phyloP scores from a whole-genome alignment of 106 monocot species.

The Dendrobium officinale region DNA sequence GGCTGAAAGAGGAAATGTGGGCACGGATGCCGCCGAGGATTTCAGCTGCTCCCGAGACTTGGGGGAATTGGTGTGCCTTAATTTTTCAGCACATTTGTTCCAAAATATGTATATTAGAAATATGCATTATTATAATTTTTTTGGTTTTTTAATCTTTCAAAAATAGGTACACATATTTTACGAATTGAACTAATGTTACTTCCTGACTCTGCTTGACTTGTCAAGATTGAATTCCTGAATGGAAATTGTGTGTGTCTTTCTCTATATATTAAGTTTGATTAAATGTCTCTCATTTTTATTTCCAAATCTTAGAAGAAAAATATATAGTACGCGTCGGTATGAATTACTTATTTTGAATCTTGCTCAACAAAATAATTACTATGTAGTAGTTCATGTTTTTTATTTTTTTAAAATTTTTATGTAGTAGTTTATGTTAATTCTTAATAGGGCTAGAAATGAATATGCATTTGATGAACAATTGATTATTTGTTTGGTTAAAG shows the following conservation, averaged over 20 bases:
- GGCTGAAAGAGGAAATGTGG: constrained; percentile 52
- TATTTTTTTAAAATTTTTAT: no score
- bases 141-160: not conserved
- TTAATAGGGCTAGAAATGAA: no score
- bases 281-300: not conserved
- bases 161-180: not conserved
- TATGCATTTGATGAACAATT: no score
- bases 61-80: constrained; percentile 61
- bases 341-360: no score
- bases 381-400: no score
- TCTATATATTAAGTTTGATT: not conserved
- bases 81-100: not conserved
- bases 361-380: no score
- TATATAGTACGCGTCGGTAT: no score
- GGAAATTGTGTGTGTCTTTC: not conserved
- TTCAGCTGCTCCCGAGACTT: constrained; percentile 49
- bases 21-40: constrained; percentile 42
- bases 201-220: not conserved
- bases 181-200: not conserved
- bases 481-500: no score
- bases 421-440: no score
- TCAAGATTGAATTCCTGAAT: not conserved
- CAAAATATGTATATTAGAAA: not conserved
- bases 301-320: no score
- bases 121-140: no score